Base-by-base conservation (phyloP, 2,329 filamentous ascomycete species). In the Microdochium paspali region DNA sequence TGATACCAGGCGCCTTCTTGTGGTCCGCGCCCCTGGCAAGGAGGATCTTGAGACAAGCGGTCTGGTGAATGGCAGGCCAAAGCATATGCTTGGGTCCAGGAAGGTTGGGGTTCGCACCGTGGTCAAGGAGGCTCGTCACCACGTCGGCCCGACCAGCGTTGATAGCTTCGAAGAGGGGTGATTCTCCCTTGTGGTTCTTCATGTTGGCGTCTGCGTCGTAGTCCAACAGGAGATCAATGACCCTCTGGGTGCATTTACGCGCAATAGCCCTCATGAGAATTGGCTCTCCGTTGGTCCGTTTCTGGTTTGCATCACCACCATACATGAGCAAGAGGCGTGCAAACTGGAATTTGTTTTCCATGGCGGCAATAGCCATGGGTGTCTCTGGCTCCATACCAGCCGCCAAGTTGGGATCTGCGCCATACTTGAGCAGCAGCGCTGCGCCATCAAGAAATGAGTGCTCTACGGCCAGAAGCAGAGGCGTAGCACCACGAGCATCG, bases 11-110 rank as follows among this genome's bases (percentile, higher is more conserved):
- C 0, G 72, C 66, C 61, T 81, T 83, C 59, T 73, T 77, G 56
- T 64, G 63, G 51, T 84, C 79, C 2, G 80, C 81, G 1, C 80
- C 81, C 24, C 76, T 74, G 2, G 65, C 53, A 1, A 85, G 73
- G 18, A 87, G 68, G 1, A 82, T 61, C 54, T 78, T 70, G 26
- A 86, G 65, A 50, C 77, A 81, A 7, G 69, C 63, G 0, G 80
- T 69, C 46, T 82, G 72, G 61, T 80, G 78, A 0, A 74, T 76
- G 0, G 81, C 71, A 2, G 80, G 79, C 82, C 82, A 83, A 23
- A 87, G 70, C 63, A 82, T 76, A 64, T 86, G 79, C 61, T 85
- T 84, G 10, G 82, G 81, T 1, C 79, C 82, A 1, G 83, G 83
- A 5, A 85, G 66, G 58, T 87, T 87, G 9, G 82, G 75, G 55